Evolutionary conservation across 495 filamentous ascomycete genomes (phyloP).

Genomic region (Cudoniella acicularis): DNA sequence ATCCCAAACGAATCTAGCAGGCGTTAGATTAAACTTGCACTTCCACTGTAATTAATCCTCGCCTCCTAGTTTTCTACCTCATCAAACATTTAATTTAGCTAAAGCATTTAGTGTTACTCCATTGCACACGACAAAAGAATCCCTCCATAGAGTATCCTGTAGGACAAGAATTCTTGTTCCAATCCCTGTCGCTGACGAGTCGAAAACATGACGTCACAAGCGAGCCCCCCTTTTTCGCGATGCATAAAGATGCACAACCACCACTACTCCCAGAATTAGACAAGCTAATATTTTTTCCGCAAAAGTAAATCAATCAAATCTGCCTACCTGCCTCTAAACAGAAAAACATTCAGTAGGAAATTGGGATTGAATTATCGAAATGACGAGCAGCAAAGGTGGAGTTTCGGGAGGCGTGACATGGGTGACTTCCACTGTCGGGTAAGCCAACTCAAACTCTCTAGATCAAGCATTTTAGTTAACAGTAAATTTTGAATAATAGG

Average conservation of each 20-base stretch:
- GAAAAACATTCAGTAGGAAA: neutral
- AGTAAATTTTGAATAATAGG: neutral
- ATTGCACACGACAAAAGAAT: no score
- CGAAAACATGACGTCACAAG: neutral
- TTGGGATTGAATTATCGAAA: slow-evolving; percentile 2
- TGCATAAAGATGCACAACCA: neutral
- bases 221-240: neutral
- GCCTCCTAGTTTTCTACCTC: no score
- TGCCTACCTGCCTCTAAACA: no score
- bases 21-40: no score
- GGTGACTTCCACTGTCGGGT: slow-evolving; percentile 34
- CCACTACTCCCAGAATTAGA: neutral
- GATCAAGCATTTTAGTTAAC: neutral
- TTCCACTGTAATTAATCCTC: no score
- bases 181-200: neutral
- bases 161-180: neutral
- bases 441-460: neutral
- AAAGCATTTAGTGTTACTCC: no score
- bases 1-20: no score
- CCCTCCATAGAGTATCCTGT: no score
- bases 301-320: no score
- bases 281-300: no score
- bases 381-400: slow-evolving; percentile 25
- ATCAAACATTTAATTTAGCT: no score
- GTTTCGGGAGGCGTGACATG: slow-evolving; percentile 29